These are phyloP conservation scores for Lachnellula hyalina DNA, from an alignment of 2,329 filamentous ascomycete genomes.

Conservation along the genomic window DNA sequence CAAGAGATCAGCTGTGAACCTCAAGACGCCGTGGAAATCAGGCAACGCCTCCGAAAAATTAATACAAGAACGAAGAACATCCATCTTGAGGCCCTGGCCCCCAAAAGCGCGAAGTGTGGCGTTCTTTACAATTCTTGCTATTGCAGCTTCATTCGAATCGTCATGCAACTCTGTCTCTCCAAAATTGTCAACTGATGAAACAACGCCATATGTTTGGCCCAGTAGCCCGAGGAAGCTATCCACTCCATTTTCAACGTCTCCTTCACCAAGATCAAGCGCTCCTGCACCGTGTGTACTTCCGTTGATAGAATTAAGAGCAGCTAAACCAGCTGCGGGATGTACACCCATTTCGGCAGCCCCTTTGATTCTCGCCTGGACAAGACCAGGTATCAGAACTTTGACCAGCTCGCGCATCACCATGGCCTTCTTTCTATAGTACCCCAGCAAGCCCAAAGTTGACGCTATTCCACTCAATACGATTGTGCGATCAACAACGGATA, in stretches of 20 bases:
- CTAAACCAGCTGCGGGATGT: constrained; percentile 83
- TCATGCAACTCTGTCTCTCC: constrained; percentile 20
- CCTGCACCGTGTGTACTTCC: constrained; percentile 46
- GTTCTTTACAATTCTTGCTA: constrained; percentile 55
- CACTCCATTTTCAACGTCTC: constrained; percentile 61
- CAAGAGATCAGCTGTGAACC: constrained; percentile 78
- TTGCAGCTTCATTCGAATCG: constrained; percentile 48
- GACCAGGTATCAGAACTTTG: constrained; percentile 71
- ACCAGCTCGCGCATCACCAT: constrained; percentile 85
- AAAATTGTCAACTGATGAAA: constrained; percentile 29
- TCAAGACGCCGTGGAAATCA: constrained; percentile 84
- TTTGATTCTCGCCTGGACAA: constrained; percentile 85
- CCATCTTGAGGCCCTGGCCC: constrained; percentile 73
- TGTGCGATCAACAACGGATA: constrained; percentile 71
- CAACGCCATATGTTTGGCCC: constrained; percentile 60
- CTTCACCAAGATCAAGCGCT: constrained; percentile 57
- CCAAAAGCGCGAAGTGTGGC: constrained; percentile 63
- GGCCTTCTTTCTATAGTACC: constrained; percentile 82
- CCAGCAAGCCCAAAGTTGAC: constrained; percentile 74
- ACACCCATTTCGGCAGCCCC: constrained; percentile 95
- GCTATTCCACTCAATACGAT: constrained; percentile 81
- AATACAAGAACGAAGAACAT: constrained; percentile 83
- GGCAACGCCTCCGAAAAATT: constrained; percentile 91
- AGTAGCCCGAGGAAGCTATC: constrained; percentile 57
- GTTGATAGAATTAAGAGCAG: constrained; percentile 57